phyloP scores from a whole-genome alignment of 2,329 filamentous ascomycete species.

The Lachnellula subtilissima region DNA sequence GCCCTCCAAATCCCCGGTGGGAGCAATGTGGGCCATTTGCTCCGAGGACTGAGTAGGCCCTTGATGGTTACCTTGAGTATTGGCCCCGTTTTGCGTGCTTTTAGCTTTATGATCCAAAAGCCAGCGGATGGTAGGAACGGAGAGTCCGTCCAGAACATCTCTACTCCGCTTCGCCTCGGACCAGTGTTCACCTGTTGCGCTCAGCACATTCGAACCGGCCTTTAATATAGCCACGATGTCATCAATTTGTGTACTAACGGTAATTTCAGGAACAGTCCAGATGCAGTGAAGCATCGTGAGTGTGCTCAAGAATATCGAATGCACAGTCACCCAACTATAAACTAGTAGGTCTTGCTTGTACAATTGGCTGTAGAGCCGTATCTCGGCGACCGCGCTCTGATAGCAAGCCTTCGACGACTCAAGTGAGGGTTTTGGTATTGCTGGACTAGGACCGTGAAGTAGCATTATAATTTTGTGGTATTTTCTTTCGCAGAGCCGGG shows the following conservation, averaged over 20 bases:
- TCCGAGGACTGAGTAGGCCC: no score
- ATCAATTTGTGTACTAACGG: slow-evolving; percentile 35
- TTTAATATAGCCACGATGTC: slow-evolving; percentile 39
- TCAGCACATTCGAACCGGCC: slow-evolving; percentile 42
- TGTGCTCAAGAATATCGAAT: slow-evolving; percentile 43
- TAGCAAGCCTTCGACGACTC: slow-evolving; percentile 40
- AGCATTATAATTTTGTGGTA: slow-evolving; percentile 47
- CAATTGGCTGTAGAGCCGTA: slow-evolving; percentile 39
- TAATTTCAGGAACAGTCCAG: slow-evolving; percentile 40
- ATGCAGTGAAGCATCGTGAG: slow-evolving; percentile 49
- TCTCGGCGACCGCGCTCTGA: slow-evolving; percentile 37
- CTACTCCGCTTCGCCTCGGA: slow-evolving; percentile 43
- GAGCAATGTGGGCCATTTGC: not conserved
- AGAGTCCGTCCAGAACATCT: slow-evolving; percentile 40
- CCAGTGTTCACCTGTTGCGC: slow-evolving; percentile 49
- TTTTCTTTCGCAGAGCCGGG: slow-evolving; percentile 38
- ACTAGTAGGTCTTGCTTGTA: slow-evolving; percentile 42
- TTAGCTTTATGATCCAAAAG: slow-evolving; percentile 15
- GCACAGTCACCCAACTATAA: slow-evolving; percentile 45
- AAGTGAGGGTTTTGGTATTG: slow-evolving; percentile 43
- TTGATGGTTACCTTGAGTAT: not conserved
- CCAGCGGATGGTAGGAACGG: slow-evolving; percentile 30
- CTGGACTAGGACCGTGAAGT: slow-evolving; percentile 46
- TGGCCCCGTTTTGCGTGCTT: not conserved
- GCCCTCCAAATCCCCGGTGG: not conserved